Evolutionary conservation across 331 rosid species (phyloP), one percentile per base, ranked within the genome.

Genomic region (Pyracantha coccinea): DNA sequence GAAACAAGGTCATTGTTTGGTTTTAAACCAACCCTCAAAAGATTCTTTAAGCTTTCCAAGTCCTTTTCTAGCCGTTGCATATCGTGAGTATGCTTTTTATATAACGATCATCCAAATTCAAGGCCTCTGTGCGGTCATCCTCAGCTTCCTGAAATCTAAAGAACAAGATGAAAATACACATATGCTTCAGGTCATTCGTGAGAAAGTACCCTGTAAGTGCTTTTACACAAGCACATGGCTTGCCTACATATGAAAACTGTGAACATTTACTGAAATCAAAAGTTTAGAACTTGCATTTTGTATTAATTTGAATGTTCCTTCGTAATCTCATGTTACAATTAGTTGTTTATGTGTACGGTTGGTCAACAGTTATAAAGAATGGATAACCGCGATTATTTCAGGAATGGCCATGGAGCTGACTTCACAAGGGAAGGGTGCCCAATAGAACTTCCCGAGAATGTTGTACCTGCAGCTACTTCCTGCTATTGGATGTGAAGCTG

Each of bases 401-500:
- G 59, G 63, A 88, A 90, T 79, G 99, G 99, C 73, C 80, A 83
- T 79, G 93, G 92, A 50, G 99, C 97, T 14, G 97, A 92, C 47
- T 95, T 95, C 85, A 75, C 89, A 74, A 77, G 60, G 33, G 91
- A 83, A 84, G 97, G 97, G 78, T 82, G 17, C 47, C 83, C 90
- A 12, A 82, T 88, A 16, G 97, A 95, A 68, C 92, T 95, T 47
- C 97, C 99, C 0, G 97, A 95, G 81, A 73, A 78, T 1, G 97
- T 89, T 70, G 97, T 95, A 12, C 99, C 99, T 2, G 97, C 83
- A 77, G 92, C 99, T 94, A 80, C 97, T 94, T 76, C 99, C 99
- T 27, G 89, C 99, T 0, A 97, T 94, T 31, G 97, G 99, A 71
- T 94, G 99, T 31, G 97, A 94, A 82, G 99, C 99, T 4, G 99